Base-by-base conservation (phyloP, 2,329 filamentous ascomycete species). In the Lachnellula occidentalis region DNA sequence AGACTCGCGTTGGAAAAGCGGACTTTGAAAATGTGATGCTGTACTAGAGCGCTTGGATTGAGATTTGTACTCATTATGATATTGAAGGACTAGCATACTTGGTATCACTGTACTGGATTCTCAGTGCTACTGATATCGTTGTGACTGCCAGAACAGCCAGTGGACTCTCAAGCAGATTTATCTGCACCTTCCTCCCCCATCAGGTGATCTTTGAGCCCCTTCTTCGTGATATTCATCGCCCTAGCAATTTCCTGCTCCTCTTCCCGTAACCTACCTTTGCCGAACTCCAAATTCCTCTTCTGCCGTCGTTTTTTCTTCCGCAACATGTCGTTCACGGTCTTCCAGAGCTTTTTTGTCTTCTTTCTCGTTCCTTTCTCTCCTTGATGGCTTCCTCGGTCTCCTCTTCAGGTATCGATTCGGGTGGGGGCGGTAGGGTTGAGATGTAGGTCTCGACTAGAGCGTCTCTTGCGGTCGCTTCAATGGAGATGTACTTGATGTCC, bases 401-500 rank as follows among this genome's bases (percentile, higher is more conserved):
- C 48, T 74, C 70, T 50, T 66, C 77, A 8, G 65, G 66, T 1
- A 67, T 65, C 2, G 72, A 70, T 31, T 77, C 76, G 0, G 83
- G 83, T 17, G 83, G 78, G 4, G 82, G 76, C 3, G 79, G 78
- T 1, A 92, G 71, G 0, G 78, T 84, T 55, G 80, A 77, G 27
- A 92, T 81, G 64, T 85, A 87, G 3, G 81, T 79, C 65, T 83
- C 80, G 6, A 92, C 72, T 5, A 92, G 71, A 1, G 79, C 72
- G 59, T 91, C 84, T 17, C 89, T 78, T 0, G 78, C 75, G 39
- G 75, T 71, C 0, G 80, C 69, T 24, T 85, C 79, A 0, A 92
- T 73, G 4, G 83, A 85, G 34, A 90, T 82, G 68, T 83, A 92
- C 45, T 86, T 80, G 36, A 89, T 69, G 66, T 92, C 88, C 15